A percentile compares a stretch with the other conserved stretches of the same genome.
phyloP scores from a whole-genome alignment of 179 eudicot species.

The Carnegiea gigantea region DNA sequence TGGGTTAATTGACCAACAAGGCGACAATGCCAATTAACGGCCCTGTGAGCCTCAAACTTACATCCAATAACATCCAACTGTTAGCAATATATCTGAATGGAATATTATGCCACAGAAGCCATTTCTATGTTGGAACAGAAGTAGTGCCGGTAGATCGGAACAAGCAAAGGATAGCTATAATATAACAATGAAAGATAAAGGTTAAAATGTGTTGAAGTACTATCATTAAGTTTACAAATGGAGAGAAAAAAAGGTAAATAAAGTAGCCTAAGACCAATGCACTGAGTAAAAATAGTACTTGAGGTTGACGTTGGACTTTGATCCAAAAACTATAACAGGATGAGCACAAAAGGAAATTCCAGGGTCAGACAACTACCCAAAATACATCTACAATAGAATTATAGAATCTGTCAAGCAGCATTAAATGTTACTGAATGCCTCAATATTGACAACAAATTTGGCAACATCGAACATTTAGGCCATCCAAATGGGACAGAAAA shows the following conservation, averaged over 20 bases:
- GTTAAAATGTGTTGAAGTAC: background rate
- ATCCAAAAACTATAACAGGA: background rate
- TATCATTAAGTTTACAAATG: background rate
- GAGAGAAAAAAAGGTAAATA: background rate
- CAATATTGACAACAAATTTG: background rate
- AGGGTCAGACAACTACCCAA: background rate
- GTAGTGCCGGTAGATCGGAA: background rate
- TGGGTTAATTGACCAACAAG: background rate
- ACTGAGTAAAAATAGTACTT: background rate
- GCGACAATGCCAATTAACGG: background rate
- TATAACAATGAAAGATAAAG: no score
- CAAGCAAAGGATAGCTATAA: background rate
- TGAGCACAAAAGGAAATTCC: background rate
- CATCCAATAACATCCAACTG: background rate
- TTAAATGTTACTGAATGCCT: background rate
- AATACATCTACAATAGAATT: background rate
- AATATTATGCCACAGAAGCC: background rate
- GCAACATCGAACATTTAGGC: background rate
- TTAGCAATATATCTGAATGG: background rate
- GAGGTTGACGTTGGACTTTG: background rate
- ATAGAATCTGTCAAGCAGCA: background rate
- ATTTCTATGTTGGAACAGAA: background rate
- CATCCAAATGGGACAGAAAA: background rate
- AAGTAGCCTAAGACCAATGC: background rate
- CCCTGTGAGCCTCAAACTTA: background rate